Percentiles rank a stretch among this genome's conserved stretches.
Conservation (phyloP, 352 stramenopile species). For the Globisporangium barbulae region DNA sequence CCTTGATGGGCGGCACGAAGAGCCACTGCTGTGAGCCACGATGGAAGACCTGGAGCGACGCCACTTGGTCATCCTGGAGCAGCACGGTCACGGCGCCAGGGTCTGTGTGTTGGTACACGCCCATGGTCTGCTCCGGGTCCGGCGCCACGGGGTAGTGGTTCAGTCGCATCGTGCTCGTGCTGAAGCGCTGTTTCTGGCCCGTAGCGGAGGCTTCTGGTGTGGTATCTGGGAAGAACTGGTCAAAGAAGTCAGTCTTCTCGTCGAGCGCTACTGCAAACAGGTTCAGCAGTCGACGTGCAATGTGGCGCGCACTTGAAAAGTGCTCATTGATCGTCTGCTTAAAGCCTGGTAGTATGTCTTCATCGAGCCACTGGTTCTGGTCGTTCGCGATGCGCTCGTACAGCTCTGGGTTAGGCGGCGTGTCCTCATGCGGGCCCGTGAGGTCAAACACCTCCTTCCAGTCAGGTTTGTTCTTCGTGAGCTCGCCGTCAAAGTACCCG, state of each 20-base stretch:
- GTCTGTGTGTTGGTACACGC: slow-evolving; percentile 43
- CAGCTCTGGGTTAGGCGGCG: slow-evolving; percentile 28
- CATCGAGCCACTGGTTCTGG: slow-evolving; percentile 80
- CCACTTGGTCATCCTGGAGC: slow-evolving; percentile 42
- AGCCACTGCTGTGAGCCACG: slow-evolving; percentile 32
- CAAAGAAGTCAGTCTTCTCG: slow-evolving; percentile 19
- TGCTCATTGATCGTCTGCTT: slow-evolving; percentile 27
- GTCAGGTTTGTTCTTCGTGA: slow-evolving; percentile 92
- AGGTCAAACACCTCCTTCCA: slow-evolving; percentile 91
- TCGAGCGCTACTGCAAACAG: slow-evolving; percentile 32
- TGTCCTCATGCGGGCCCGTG: slow-evolving; percentile 38
- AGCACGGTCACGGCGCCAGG: slow-evolving; percentile 43
- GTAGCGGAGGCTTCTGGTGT: no score
- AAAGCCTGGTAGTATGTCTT: slow-evolving; percentile 52
- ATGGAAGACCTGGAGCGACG: slow-evolving; percentile 46
- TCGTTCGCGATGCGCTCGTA: slow-evolving; percentile 75
- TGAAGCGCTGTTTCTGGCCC: no score
- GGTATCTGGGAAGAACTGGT: slow-evolving; percentile 30
- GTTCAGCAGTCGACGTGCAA: slow-evolving; percentile 31
- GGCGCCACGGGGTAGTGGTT: slow-evolving; percentile 82
- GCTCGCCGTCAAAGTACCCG: slow-evolving; percentile 93
- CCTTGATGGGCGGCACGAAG: slow-evolving; percentile 29
- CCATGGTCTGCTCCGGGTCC: slow-evolving; percentile 29
- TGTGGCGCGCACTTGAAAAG: slow-evolving; percentile 25
- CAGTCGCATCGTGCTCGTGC: slow-evolving; percentile 39